Evolutionary conservation across 2,329 filamentous ascomycete species (phyloP), one percentile per base, ranked within the genome.

Genomic region (Fusarium buxicola): DNA sequence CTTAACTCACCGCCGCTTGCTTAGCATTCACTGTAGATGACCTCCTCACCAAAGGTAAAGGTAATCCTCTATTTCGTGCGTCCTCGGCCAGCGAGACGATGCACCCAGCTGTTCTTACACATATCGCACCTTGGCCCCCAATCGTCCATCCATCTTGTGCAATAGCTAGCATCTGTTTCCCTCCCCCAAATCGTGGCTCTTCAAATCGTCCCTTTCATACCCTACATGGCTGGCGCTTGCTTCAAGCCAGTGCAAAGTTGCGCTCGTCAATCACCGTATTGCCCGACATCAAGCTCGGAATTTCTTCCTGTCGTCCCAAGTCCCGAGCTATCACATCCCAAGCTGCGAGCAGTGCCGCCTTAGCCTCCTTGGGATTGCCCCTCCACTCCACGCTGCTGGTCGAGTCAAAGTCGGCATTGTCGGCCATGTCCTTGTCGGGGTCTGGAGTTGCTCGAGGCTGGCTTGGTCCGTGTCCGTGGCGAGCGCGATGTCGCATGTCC

Each of bases 271-370:
- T 72, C 10, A 75, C 76, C 11, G 77, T 79, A 56, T 77, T 73
- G 2, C 78, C 77, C 11, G 76, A 75, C 43, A 69, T 72, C 43
- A 78, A 63, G 11, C 72, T 65, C 1, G 75, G 73, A 47, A 68
- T 71, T 24, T 69, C 75, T 21, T 64, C 71, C 59, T 81, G 77
- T 27, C 73, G 71, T 30, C 70, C 58, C 30, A 82, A 68, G 48
- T 80, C 79, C 27, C 70, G 58, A 12, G 76, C 75, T 52, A 81
- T 62, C 12, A 61, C 60, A 27, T 75, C 74, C 80, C 78, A 81
- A 8, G 69, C 64, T 41, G 68, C 68, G 31, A 77, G 72, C 47
- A 73, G 67, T n/a, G 71, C 70, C 8, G 62, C 65, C 58, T 76
- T 72, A 15, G 58, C 72, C 28, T 65, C 60, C 31, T 54, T 48